Evolutionary conservation across 768 basidiomycete genomes (phyloP).

Genomic region (Phlebiopsis gigantea): DNA sequence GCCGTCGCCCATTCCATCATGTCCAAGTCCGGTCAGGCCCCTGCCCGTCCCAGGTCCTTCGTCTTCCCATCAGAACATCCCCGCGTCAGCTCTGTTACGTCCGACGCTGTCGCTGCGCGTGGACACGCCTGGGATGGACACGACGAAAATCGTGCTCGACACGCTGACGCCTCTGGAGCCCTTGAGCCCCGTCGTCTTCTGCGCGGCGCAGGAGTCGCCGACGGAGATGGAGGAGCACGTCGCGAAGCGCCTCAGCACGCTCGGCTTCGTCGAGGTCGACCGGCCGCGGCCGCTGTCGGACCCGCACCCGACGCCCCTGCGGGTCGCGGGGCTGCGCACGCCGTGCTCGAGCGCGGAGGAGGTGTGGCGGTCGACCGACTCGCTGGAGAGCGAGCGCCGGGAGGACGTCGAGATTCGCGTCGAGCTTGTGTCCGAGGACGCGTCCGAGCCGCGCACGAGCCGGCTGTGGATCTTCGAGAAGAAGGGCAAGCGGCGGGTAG

Average conservation of each 20-base stretch:
- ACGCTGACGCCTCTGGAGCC: constrained; percentile 3
- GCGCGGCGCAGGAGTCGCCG: background rate
- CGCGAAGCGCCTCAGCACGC: constrained; percentile 6
- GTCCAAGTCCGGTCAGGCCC: background rate
- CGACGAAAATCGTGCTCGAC: constrained; percentile 6
- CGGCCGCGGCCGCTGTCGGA: background rate
- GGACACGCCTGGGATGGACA: constrained; percentile 1
- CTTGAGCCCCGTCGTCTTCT: constrained; percentile 11
- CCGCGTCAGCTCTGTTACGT: background rate
- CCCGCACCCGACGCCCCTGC: background rate
- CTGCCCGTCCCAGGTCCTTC: background rate
- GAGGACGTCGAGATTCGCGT: constrained; percentile 6
- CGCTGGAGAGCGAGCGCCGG: background rate
- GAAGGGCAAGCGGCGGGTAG: constrained; percentile 14
- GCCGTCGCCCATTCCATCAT: background rate
- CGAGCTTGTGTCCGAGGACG: constrained; percentile 5
- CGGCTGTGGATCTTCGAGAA: constrained; percentile 13
- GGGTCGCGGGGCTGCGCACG: background rate
- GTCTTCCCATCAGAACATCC: background rate
- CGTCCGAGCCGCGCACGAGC: constrained; percentile 1
- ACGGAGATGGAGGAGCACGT: constrained; percentile 10
- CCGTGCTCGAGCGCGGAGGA: background rate
- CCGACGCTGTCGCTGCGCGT: constrained; percentile 2
- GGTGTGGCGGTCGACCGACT: background rate
- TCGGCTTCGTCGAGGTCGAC: constrained; percentile 8